Base-by-base conservation (phyloP, 2,329 filamentous ascomycete genomes). In the Aureobasidium vineae region DNA sequence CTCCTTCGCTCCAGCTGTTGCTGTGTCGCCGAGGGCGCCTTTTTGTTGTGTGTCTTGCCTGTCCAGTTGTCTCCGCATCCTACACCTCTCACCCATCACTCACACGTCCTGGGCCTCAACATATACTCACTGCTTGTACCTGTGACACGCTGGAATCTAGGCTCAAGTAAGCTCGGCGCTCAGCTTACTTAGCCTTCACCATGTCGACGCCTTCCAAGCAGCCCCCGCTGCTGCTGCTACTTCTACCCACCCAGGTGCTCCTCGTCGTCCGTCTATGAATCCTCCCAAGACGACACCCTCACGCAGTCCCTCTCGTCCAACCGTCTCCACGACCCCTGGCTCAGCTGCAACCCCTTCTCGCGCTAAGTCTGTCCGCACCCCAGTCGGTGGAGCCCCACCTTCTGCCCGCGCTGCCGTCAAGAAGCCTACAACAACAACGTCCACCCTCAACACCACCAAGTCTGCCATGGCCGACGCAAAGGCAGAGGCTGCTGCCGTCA, bases 401-500 rank as follows among this genome's bases (percentile, higher is more conserved):
- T 91, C 90, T 68, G 90, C 90, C 68, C 88, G 90, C 72, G 88
- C 88, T 63, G 87, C 89, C 64, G 86, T 86, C 63, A 82, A 86
- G 70, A 86, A 89, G 70, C 84, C 82, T 10, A 56, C 63, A 16
- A 47, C 66, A 64, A 54, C 65, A 28, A 68, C 67, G 36, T 57
- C 60, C 52, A 50, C 68, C 7, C 67, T 66, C 40, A 52, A 38
- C 40, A 65, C 43, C 23, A 60, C 66, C 60, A 66, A 59, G 40
- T 33, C 70, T 45, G 75, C 73, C 43, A 78, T 80, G 63, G 79
- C 92, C 70, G 90, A 93, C 61, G 88, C 88, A 69, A 88, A 90
- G 71, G 92, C 91, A 21, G 92, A 95, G 77, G 88, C 90, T 69
- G 83, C 91, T 49, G 88, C 90, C 19, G 81, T 90, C 66, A 84